phyloP scores from a whole-genome alignment of 495 filamentous ascomycete species.

The Aspergillus homomorphus region DNA sequence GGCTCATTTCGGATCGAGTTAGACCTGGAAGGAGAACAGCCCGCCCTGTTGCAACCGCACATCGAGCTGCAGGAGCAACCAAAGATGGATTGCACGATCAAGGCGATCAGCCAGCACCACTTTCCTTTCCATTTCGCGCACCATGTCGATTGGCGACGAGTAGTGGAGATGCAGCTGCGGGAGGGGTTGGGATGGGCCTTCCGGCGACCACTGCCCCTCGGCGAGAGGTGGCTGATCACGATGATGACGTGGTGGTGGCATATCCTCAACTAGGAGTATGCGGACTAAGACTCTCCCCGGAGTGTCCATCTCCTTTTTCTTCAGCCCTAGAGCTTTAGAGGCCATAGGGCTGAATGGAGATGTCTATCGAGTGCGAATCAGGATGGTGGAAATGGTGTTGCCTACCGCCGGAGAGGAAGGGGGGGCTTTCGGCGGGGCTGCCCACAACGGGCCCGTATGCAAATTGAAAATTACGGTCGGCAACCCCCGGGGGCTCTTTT shows the following conservation, averaged over 20 bases:
- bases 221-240: conserved; percentile 9
- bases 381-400: not conserved
- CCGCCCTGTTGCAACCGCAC: conserved; percentile 12
- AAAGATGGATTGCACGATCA: conserved; percentile 17
- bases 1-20: conserved; percentile 13
- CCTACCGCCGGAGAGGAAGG: not conserved
- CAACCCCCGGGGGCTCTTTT: not conserved
- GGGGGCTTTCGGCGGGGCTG: too few relatives aligned
- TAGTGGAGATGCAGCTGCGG: conserved; percentile 18
- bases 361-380: not conserved
- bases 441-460: not conserved
- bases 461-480: not conserved
- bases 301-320: too few relatives aligned
- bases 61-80: conserved; percentile 16
- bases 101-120: conserved; percentile 17
- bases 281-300: not conserved
- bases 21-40: conserved; percentile 11
- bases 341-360: not conserved
- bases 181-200: conserved; percentile 17
- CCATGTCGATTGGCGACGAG: conserved; percentile 16
- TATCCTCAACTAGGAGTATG: not conserved
- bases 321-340: not conserved
- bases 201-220: conserved; percentile 15
- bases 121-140: conserved; percentile 19
- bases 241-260: conserved; percentile 18